These are phyloP conservation scores for Sordaria brevicollis DNA, from an alignment of 495 filamentous ascomycete genomes.

Conservation along the genomic window DNA sequence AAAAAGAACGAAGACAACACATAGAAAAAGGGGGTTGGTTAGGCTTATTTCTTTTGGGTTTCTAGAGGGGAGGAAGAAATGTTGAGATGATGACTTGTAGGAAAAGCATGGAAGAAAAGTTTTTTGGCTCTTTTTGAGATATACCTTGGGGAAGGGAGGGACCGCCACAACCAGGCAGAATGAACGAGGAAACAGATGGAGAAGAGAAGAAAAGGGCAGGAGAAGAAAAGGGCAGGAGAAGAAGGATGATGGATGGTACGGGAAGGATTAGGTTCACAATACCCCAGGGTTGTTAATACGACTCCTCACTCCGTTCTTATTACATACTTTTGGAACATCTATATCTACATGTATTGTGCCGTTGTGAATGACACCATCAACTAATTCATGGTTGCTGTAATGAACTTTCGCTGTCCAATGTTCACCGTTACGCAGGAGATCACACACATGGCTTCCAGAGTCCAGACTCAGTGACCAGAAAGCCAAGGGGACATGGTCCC, in stretches of 20 bases:
- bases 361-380: neutral
- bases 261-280: neutral
- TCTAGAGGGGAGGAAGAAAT: neutral
- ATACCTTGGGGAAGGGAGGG: neutral
- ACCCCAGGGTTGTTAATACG: neutral
- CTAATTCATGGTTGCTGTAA: neutral
- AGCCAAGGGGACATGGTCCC: too few species aligned
- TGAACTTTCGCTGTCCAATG: neutral
- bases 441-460: too few species aligned
- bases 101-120: neutral
- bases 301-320: neutral
- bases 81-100: neutral
- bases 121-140: neutral
- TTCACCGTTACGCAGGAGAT: too few species aligned
- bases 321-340: neutral
- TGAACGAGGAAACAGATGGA: neutral
- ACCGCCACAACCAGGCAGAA: neutral
- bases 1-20: neutral
- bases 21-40: neutral
- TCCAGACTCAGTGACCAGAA: too few species aligned
- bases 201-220: neutral
- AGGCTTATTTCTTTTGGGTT: neutral
- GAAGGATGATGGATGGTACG: neutral
- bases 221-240: neutral
- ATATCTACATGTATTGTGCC: neutral